Percentiles rank a stretch among this genome's conserved stretches.
These are phyloP conservation scores for Trametes sp. DNA, from an alignment of 1,284 basidiomycete genomes.

Conservation along the genomic window DNA sequence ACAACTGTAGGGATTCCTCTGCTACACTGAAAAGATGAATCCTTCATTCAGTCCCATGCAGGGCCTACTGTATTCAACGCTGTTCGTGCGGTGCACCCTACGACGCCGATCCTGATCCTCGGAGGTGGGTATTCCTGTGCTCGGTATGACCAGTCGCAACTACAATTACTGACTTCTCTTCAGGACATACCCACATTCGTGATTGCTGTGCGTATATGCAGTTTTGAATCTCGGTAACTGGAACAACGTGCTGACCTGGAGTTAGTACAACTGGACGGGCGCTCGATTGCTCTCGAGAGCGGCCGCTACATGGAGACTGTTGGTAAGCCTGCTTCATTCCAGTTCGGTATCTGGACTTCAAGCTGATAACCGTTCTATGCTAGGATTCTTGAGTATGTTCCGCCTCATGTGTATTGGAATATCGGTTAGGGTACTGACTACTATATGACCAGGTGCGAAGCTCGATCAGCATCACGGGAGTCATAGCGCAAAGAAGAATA, in stretches of 20 bases:
- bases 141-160: slow-evolving; percentile 32
- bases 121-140: too few species aligned
- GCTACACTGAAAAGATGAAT: not conserved
- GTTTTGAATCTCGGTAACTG: not conserved
- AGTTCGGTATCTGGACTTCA: not conserved
- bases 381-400: slow-evolving; percentile 29
- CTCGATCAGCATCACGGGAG: slow-evolving; percentile 49
- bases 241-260: not conserved
- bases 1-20: slow-evolving; percentile 56
- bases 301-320: slow-evolving; percentile 91
- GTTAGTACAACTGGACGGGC: slow-evolving; percentile 63
- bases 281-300: slow-evolving; percentile 78
- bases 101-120: slow-evolving; percentile 81
- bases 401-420: not conserved
- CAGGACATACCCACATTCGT: slow-evolving; percentile 80
- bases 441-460: slow-evolving; percentile 52
- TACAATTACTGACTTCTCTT: not conserved
- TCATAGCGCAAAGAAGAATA: slow-evolving; percentile 49
- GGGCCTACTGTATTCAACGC: slow-evolving; percentile 78
- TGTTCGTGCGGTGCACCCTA: slow-evolving; percentile 73
- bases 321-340: slow-evolving; percentile 48
- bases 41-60: slow-evolving; percentile 41
- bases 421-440: not conserved
- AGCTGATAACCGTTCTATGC: not conserved
- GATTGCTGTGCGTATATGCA: slow-evolving; percentile 62